Evolutionary conservation across 2,329 filamentous ascomycete species (phyloP).

Genomic region (Colletotrichum endophyticum): DNA sequence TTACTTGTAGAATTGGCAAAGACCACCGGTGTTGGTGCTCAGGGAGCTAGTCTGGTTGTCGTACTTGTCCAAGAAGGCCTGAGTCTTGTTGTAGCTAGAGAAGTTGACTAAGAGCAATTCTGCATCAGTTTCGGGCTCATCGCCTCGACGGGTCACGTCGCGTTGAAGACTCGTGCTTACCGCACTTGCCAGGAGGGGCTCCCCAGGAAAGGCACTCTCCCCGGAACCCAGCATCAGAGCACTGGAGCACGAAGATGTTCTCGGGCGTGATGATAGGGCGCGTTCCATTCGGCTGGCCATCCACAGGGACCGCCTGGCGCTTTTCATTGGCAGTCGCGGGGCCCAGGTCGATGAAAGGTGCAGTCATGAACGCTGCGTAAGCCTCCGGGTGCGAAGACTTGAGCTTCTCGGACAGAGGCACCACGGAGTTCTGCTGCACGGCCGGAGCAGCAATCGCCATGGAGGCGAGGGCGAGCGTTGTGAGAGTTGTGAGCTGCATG

Average conservation of each 20-base stretch:
- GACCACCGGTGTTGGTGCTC: conserved; percentile 12
- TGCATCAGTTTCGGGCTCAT: neutral
- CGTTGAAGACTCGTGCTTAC: neutral
- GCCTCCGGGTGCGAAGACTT: neutral
- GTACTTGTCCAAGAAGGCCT: conserved; percentile 2
- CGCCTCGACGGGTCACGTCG: rapidly evolving
- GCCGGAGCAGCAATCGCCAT: neutral
- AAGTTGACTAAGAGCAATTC: neutral
- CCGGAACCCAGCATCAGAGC: neutral
- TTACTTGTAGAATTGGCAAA: conserved; percentile 17
- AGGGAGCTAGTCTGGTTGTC: conserved; percentile 12
- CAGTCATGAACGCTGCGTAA: conserved; percentile 1
- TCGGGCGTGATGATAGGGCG: neutral
- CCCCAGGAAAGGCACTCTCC: conserved; percentile 8
- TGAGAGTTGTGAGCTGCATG: conserved; percentile 1
- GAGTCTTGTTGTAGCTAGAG: conserved; percentile 1
- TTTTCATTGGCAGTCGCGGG: neutral
- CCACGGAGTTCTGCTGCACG: neutral
- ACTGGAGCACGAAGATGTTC: conserved; percentile 5
- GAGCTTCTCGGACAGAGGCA: neutral
- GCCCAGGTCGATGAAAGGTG: neutral
- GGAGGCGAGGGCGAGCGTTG: neutral
- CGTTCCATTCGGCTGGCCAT: neutral
- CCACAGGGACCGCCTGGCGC: conserved; percentile 4
- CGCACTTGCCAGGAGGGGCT: conserved; percentile 6